Percentiles rank a stretch among this genome's conserved stretches.
Evolutionary conservation across 208 protist species (phyloP).

Genomic region (Strigomonas culicis): DNA sequence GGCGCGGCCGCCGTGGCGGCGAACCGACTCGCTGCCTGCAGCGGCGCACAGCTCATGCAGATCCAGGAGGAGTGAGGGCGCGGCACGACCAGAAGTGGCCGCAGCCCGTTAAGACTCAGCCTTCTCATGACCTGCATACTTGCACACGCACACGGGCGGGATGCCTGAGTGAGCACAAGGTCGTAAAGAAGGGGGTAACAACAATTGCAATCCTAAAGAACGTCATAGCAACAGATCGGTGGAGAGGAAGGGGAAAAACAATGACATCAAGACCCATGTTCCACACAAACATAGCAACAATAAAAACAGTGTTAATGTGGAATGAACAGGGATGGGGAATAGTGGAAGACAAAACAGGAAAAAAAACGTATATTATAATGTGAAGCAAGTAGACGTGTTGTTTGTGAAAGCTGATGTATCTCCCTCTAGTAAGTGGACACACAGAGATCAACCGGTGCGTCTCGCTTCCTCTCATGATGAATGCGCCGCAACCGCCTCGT

Average conservation of each 20-base stretch:
- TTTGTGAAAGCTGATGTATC: too few species aligned
- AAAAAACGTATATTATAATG: not conserved
- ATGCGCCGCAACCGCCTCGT: conserved; percentile 30
- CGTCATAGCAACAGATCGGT: not conserved
- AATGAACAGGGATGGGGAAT: too few species aligned
- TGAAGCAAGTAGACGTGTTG: too few species aligned
- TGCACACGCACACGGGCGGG: not conserved
- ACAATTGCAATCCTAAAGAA: not conserved
- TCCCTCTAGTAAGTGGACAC: too few species aligned
- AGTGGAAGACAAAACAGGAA: not conserved
- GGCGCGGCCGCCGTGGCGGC: conserved; percentile 5
- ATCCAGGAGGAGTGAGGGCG: conserved; percentile 9
- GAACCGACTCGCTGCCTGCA: too few species aligned
- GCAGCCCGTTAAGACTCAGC: too few species aligned
- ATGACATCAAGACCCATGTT: too few species aligned
- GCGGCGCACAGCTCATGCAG: conserved; percentile 18
- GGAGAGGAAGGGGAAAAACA: conserved; percentile 3
- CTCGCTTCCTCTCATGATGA: conserved; percentile 3
- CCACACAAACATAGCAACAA: too few species aligned
- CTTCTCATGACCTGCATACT: too few species aligned
- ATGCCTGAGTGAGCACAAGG: not conserved
- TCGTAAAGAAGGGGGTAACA: not conserved
- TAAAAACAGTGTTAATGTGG: conserved; percentile 14
- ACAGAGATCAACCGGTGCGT: too few species aligned
- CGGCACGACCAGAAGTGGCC: not conserved